Evolutionary conservation across 2,329 filamentous ascomycete genomes (phyloP).

Genomic region (Fusarium ambrosium): DNA sequence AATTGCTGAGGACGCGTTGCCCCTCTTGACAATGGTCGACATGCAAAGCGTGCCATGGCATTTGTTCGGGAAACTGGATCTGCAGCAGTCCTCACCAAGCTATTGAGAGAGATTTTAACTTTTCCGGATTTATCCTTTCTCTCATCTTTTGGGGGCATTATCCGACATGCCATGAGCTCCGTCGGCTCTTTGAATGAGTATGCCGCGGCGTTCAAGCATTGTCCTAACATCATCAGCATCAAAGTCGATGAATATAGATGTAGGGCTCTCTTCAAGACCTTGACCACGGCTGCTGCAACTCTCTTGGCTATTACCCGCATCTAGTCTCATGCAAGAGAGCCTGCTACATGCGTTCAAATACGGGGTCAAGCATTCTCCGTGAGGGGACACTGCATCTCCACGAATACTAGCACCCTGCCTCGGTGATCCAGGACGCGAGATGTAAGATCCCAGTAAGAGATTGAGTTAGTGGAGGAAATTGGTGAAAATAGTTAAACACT

Average conservation of each 20-base stretch:
- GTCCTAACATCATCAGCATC: constrained; percentile 50
- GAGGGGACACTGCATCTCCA: not conserved
- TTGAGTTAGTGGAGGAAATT: not conserved
- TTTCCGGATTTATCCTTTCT: constrained; percentile 51
- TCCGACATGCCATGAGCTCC: constrained; percentile 48
- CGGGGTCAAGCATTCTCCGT: not conserved
- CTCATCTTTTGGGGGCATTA: constrained; percentile 52
- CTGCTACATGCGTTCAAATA: constrained; percentile 54
- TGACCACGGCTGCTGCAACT: constrained; percentile 52
- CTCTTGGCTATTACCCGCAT: constrained; percentile 46
- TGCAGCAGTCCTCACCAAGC: constrained; percentile 45
- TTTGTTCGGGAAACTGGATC: constrained; percentile 44
- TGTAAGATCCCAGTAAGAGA: not conserved
- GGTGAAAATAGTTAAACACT: not conserved
- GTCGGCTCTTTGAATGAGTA: constrained; percentile 54
- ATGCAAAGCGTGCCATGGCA: not conserved
- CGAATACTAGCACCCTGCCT: not conserved
- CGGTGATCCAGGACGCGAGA: not conserved
- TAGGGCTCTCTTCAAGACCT: constrained; percentile 50
- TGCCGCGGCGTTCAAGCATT: constrained; percentile 45
- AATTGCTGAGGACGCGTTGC: constrained; percentile 14
- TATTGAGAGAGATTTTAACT: constrained; percentile 46
- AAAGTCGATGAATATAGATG: constrained; percentile 47
- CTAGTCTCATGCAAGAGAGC: constrained; percentile 45
- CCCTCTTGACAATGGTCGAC: constrained; percentile 45